Conservation (phyloP, 768 basidiomycete species). For the Naganishia vaughanmartiniae region DNA sequence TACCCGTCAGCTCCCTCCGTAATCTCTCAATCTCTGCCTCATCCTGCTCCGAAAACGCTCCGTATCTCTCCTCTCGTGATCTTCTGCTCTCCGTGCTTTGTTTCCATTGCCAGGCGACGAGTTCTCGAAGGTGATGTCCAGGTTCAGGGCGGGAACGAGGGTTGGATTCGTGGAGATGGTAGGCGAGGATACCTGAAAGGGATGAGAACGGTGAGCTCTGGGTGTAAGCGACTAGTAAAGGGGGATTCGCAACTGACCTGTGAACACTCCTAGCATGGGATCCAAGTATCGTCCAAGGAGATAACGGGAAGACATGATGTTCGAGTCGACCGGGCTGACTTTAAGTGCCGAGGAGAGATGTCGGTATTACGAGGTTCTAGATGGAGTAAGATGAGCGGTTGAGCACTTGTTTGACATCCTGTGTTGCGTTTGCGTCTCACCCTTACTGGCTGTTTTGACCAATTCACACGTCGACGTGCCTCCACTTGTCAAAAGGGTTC, state of each 20-base stretch:
- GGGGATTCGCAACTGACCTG: slow-evolving; percentile 30
- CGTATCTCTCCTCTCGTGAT: slow-evolving; percentile 5
- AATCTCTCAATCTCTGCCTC: slow-evolving; percentile 44
- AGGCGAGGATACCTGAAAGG: slow-evolving; percentile 45
- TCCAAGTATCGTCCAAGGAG: slow-evolving; percentile 49
- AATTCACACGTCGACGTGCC: background rate
- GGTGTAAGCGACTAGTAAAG: background rate
- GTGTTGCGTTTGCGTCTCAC: too few relatives aligned
- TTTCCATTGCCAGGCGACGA: slow-evolving; percentile 47
- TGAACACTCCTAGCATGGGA: slow-evolving; percentile 49
- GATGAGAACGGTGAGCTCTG: background rate
- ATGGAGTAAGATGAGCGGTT: background rate
- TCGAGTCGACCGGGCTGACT: background rate
- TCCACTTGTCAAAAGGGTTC: background rate
- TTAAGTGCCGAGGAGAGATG: background rate
- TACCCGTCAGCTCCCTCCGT: slow-evolving; percentile 40
- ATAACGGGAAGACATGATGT: slow-evolving; percentile 45
- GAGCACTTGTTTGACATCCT: background rate
- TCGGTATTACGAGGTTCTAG: background rate
- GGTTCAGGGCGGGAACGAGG: slow-evolving; percentile 46
- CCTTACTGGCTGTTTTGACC: background rate
- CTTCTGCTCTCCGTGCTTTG: slow-evolving; percentile 28
- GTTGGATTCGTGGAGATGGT: slow-evolving; percentile 51
- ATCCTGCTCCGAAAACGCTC: slow-evolving; percentile 20
- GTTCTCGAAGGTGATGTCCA: slow-evolving; percentile 48